Evolutionary conservation across 768 basidiomycete species (phyloP).

Genomic region (Tephrocybe sp.): DNA sequence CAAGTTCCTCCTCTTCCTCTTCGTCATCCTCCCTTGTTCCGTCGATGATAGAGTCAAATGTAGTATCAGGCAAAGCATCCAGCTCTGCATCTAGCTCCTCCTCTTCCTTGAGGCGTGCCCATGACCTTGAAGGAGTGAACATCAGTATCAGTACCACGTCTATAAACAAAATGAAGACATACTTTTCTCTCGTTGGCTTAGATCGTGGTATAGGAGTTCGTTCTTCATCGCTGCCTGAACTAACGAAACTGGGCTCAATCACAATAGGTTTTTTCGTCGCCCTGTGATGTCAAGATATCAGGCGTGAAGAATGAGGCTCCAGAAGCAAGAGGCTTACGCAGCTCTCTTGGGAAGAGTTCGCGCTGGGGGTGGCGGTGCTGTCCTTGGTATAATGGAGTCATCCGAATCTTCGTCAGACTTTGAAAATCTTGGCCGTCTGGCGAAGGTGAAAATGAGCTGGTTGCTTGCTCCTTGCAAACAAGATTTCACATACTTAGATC

Average conservation of each 20-base stretch:
- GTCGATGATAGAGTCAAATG: constrained; percentile 54
- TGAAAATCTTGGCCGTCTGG: constrained; percentile 56
- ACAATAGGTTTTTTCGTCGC: constrained; percentile 35
- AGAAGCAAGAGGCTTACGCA: constrained; percentile 41
- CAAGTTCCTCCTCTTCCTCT: constrained; percentile 52
- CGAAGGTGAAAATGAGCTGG: not conserved
- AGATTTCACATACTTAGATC: constrained; percentile 35
- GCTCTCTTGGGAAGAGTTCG: constrained; percentile 55
- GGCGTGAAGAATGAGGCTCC: not conserved
- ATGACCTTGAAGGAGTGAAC: not conserved
- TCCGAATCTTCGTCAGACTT: constrained; percentile 45
- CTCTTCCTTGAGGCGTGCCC: constrained; percentile 33
- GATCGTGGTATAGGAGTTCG: constrained; percentile 16
- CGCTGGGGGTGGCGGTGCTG: constrained; percentile 36
- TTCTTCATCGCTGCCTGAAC: constrained; percentile 37
- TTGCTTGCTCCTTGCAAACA: not conserved
- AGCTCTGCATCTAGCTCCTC: constrained; percentile 37
- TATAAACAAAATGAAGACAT: not conserved
- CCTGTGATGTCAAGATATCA: constrained; percentile 20
- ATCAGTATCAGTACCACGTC: constrained; percentile 15
- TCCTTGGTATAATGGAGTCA: constrained; percentile 29
- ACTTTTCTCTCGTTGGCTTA: constrained; percentile 16
- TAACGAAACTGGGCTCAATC: constrained; percentile 27
- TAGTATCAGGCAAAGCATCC: constrained; percentile 31
- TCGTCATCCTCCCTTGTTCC: constrained; percentile 38